A percentile compares a stretch with the other conserved stretches of the same genome.
Conservation (phyloP, 2,329 filamentous ascomycete genomes). For the Westerdykella ornata region DNA sequence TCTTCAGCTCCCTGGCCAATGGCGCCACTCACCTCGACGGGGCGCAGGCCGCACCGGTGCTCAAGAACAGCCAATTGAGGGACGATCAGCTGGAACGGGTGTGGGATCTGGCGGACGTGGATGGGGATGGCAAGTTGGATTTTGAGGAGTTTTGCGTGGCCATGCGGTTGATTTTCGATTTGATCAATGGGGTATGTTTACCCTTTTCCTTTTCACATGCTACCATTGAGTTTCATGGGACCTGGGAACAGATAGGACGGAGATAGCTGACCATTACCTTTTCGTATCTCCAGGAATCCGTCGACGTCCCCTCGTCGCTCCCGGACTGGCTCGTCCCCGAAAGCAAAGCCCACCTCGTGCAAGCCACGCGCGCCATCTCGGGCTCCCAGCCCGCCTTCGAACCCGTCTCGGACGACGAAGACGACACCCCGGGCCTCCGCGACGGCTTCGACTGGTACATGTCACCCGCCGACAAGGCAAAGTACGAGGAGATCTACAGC, state of each 20-base stretch:
- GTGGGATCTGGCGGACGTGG: constrained; percentile 95
- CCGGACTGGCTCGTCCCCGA: constrained; percentile 97
- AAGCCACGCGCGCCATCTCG: constrained; percentile 50
- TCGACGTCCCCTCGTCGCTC: constrained; percentile 73
- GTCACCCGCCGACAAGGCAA: constrained; percentile 80
- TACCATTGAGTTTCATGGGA: constrained; percentile 1
- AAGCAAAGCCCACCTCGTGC: constrained; percentile 49
- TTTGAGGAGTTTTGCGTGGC: constrained; percentile 99
- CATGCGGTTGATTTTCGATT: constrained; percentile 95
- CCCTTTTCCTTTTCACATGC: not conserved
- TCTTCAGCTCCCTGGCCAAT: constrained; percentile 62
- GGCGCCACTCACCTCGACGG: constrained; percentile 61
- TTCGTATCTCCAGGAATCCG: constrained; percentile 55
- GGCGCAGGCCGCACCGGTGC: constrained; percentile 61
- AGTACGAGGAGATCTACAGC: constrained; percentile 96
- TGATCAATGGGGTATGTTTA: constrained; percentile 80
- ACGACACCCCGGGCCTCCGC: constrained; percentile 78
- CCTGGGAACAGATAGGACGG: not conserved
- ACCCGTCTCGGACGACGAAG: constrained; percentile 68
- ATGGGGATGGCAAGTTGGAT: constrained; percentile 94
- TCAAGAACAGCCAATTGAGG: constrained; percentile 65
- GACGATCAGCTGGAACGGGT: constrained; percentile 89
- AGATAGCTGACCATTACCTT: constrained; percentile 3
- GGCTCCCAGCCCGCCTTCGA: constrained; percentile 79
- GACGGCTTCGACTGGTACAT: constrained; percentile 99